These are phyloP conservation scores for Auxenochlorella pyrenoidosa DNA, from an alignment of 139 green algal species.

Conservation along the genomic window DNA sequence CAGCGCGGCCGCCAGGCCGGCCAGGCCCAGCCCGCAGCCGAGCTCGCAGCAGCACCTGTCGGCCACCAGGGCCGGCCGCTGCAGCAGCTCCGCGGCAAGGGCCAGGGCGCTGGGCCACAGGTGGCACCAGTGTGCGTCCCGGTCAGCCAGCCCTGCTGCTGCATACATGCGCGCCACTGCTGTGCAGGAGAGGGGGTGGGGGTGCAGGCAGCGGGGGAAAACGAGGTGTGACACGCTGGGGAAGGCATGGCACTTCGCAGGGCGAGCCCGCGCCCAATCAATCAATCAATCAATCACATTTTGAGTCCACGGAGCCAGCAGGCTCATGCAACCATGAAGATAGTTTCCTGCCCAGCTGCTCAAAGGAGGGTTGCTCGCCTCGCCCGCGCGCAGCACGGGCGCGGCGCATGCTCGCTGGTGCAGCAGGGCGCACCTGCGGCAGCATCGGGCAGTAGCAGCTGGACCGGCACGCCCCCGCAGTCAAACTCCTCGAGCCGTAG, in stretches of 20 bases:
- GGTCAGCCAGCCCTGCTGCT: conserved; percentile 37
- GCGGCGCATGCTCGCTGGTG: neutral
- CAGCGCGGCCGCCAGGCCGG: conserved; percentile 75
- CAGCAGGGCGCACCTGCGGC: conserved; percentile 4
- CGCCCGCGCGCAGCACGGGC: no score
- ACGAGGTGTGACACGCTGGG: no score
- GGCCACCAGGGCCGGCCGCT: conserved; percentile 61
- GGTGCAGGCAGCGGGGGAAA: neutral
- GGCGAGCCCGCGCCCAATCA: no score
- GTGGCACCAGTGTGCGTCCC: conserved; percentile 21
- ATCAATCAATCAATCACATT: no score
- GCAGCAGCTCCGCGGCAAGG: conserved; percentile 70
- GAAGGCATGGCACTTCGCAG: neutral
- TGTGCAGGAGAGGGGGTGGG: neutral
- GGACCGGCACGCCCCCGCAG: neutral
- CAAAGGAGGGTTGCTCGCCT: no score
- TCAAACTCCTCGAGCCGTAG: neutral
- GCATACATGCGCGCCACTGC: conserved; percentile 86
- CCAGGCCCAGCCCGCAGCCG: conserved; percentile 78
- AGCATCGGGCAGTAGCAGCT: conserved; percentile 31
- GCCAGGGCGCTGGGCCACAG: conserved; percentile 83
- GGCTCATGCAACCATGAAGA: no score
- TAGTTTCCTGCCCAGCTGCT: no score
- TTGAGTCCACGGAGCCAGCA: no score
- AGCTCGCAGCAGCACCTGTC: conserved; percentile 71